A percentile compares a stretch with the other conserved stretches of the same genome.
Evolutionary conservation across 441 rosid species (phyloP).

Genomic region (Oxalis stricta): DNA sequence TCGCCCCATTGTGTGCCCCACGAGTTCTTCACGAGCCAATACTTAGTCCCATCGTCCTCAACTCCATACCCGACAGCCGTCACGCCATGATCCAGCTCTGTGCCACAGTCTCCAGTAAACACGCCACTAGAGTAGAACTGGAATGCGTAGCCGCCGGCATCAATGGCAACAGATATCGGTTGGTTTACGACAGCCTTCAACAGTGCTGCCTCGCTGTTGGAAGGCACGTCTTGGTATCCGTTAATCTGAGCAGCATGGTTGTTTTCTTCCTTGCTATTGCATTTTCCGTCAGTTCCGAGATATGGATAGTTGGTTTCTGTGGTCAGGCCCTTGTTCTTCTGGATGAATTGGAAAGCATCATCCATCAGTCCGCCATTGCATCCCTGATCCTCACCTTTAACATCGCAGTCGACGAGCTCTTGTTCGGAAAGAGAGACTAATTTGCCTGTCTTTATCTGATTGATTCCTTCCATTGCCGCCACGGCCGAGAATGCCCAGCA

Average conservation of each 20-base stretch:
- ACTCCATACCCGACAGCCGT: conserved; percentile 10
- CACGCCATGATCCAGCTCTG: conserved; percentile 12
- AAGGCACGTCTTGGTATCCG: conserved; percentile 10
- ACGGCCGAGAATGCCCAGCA: conserved; percentile 25
- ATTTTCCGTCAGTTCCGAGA: conserved; percentile 5
- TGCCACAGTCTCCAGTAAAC: conserved; percentile 10
- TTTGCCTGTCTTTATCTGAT: conserved; percentile 8
- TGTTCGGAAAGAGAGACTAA: conserved; percentile 14
- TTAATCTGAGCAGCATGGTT: conserved; percentile 1
- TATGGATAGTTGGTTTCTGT: conserved; percentile 10
- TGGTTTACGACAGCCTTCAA: conserved; percentile 10
- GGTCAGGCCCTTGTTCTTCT: conserved; percentile 8
- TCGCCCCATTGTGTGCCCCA: conserved; percentile 19
- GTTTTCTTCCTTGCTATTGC: conserved; percentile 1
- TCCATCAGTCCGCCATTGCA: conserved; percentile 20
- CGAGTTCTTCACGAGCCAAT: conserved; percentile 19
- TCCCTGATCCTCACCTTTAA: conserved; percentile 7
- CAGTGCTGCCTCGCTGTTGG: conserved; percentile 7
- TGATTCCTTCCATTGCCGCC: conserved; percentile 15
- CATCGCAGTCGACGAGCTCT: conserved; percentile 17
- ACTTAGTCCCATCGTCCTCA: neutral
- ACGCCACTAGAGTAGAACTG: conserved; percentile 15
- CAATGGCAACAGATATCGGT: conserved; percentile 13
- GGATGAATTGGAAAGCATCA: conserved; percentile 7
- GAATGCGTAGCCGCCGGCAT: conserved; percentile 10